A percentile compares a stretch with the other conserved stretches of the same genome.
Evolutionary conservation across 169 alveolate species (phyloP).

Genomic region (Miamiensis avidus): DNA sequence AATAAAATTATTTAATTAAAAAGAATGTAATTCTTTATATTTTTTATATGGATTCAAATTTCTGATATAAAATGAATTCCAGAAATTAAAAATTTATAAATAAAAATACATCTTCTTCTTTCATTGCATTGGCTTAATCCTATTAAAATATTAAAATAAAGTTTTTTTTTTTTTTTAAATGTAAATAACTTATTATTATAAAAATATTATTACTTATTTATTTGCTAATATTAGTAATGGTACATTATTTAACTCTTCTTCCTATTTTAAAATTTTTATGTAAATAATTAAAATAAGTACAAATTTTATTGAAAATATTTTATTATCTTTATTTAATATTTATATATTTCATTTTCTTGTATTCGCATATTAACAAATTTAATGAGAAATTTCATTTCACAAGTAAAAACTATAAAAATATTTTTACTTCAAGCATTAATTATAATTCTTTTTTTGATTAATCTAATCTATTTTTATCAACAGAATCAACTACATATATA

Average conservation of each 20-base stretch:
- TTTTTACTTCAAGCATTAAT: constrained; percentile 54
- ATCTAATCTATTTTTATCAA: constrained; percentile 82
- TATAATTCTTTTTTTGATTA: constrained; percentile 78
- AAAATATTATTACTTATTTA: constrained; percentile 47
- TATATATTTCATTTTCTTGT: too few species aligned
- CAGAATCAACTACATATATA: constrained; percentile 83
- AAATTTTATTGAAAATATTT: too few species aligned
- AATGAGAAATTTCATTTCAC: too few species aligned
- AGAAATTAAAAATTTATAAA: not conserved
- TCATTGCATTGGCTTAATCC: constrained; percentile 34
- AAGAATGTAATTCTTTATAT: too few species aligned
- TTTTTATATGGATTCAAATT: too few species aligned
- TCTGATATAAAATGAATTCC: too few species aligned
- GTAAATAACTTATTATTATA: not conserved
- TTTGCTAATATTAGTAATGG: constrained; percentile 86
- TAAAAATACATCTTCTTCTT: constrained; percentile 13
- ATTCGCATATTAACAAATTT: too few species aligned
- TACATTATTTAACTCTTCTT: constrained; percentile 81
- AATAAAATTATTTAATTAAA: too few species aligned
- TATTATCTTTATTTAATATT: too few species aligned
- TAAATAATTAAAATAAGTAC: not conserved
- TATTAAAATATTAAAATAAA: not conserved
- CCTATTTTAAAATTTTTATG: constrained; percentile 24
- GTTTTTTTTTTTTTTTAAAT: not conserved
- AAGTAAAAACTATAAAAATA: not conserved